Evolutionary conservation across 2,329 filamentous ascomycete species (phyloP).

Genomic region (Paracoccidioides brasiliensis): DNA sequence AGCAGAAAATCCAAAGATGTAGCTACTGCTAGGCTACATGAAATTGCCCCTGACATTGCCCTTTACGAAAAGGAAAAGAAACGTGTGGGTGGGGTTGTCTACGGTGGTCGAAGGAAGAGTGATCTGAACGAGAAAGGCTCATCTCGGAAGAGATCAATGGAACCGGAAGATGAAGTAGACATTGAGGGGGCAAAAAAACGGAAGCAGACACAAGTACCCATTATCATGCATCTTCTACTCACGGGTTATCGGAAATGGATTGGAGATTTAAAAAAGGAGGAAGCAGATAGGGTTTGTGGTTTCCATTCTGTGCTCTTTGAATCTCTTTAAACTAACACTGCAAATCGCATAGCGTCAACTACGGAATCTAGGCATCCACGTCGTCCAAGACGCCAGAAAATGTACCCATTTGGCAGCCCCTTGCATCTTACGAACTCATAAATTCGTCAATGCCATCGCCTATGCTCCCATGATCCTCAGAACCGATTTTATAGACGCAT

Average conservation of each 20-base stretch:
- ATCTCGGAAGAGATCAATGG: conserved; percentile 30
- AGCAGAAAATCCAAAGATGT: conserved; percentile 81
- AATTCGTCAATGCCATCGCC: conserved; percentile 81
- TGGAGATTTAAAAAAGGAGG: conserved; percentile 55
- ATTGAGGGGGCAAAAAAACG: conserved; percentile 42
- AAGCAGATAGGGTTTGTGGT: conserved; percentile 59
- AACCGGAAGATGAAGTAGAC: conserved; percentile 36
- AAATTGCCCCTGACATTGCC: conserved; percentile 69
- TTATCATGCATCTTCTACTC: conserved; percentile 63
- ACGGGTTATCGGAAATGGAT: conserved; percentile 80
- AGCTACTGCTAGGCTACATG: conserved; percentile 63
- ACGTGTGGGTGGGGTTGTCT: conserved; percentile 53
- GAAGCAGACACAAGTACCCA: conserved; percentile 49
- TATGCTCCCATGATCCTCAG: conserved; percentile 65
- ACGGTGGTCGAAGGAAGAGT: conserved; percentile 41
- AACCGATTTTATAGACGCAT: conserved; percentile 64
- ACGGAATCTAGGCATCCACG: conserved; percentile 66
- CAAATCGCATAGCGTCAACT: conserved; percentile 53
- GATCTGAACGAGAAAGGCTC: conserved; percentile 26
- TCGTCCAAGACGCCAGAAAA: conserved; percentile 60
- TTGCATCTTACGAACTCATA: conserved; percentile 74
- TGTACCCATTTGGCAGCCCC: conserved; percentile 85
- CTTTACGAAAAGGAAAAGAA: conserved; percentile 91
- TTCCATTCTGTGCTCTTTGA: not conserved
- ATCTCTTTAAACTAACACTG: not conserved